These are phyloP conservation scores for Cladosporium cucumerinum DNA, from an alignment of 2,329 filamentous ascomycete species.

Conservation along the genomic window DNA sequence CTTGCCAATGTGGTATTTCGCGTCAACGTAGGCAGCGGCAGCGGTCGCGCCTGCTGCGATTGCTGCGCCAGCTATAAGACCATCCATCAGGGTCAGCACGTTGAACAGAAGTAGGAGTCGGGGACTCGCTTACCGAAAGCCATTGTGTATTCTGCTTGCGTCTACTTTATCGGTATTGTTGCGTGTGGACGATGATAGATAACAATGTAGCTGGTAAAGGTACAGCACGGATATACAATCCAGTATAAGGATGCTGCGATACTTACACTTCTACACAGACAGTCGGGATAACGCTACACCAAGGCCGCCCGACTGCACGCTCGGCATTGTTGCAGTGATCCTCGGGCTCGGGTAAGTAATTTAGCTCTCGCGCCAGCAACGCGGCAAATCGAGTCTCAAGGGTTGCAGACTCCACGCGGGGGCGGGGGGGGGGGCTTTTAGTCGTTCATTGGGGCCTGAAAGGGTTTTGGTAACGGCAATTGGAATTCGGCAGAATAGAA, in stretches of 20 bases:
- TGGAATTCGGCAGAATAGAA: background rate
- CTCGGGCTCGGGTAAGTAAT: constrained; percentile 2
- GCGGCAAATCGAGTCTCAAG: background rate
- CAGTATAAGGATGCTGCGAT: background rate
- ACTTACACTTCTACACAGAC: background rate
- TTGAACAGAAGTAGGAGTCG: background rate
- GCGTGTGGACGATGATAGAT: background rate
- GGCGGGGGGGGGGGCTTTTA: background rate
- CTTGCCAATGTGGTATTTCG: constrained; percentile 63
- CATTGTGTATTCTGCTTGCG: constrained; percentile 4
- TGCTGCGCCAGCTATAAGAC: constrained; percentile 8
- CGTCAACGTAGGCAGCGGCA: constrained; percentile 58
- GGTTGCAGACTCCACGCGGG: background rate
- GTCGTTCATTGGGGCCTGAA: background rate
- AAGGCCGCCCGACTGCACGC: constrained; percentile 5
- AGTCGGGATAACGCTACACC: background rate
- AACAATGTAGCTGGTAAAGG: background rate
- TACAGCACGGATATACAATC: background rate
- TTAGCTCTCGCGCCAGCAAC: background rate
- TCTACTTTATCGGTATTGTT: background rate
- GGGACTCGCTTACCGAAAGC: constrained; percentile 9
- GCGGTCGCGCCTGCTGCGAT: constrained; percentile 15
- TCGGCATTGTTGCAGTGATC: constrained; percentile 9
- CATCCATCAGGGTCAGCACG: background rate
- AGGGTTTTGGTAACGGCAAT: background rate